phyloP scores from a whole-genome alignment of 2,329 filamentous ascomycete species.

The Aspergillus oerlinghausenensis region DNA sequence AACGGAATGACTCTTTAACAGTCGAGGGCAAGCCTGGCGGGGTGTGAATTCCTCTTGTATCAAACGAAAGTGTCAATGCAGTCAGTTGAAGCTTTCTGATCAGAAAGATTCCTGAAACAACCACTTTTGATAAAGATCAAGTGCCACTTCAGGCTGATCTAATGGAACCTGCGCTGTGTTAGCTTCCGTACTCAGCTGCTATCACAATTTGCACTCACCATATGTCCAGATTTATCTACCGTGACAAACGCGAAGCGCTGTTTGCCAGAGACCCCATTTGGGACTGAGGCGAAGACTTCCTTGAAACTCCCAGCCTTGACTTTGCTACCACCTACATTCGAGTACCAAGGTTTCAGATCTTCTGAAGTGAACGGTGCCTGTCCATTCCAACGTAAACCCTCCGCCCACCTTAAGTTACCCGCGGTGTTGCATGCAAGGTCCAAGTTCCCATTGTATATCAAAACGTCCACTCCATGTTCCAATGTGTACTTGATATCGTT shows the following conservation, averaged over 20 bases:
- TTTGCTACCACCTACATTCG: neutral
- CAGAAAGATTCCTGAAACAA: neutral
- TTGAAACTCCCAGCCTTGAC: neutral
- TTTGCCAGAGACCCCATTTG: neutral
- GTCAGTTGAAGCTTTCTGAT: neutral
- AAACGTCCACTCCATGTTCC: constrained; percentile 4
- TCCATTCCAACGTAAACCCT: neutral
- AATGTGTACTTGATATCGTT: constrained; percentile 8
- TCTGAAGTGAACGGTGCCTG: neutral
- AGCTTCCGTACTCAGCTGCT: neutral
- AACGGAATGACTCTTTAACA: neutral
- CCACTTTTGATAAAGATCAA: constrained; percentile 2
- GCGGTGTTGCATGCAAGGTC: neutral
- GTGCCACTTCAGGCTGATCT: constrained; percentile 2
- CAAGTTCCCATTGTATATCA: constrained; percentile 2
- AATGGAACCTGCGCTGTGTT: neutral
- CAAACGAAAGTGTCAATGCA: neutral
- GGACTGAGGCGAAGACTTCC: neutral
- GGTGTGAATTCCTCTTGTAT: neutral
- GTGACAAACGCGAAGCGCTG: constrained; percentile 2
- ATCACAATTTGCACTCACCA: neutral
- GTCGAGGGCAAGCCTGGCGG: neutral
- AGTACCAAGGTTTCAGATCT: neutral
- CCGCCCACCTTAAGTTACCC: neutral
- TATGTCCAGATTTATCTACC: constrained; percentile 1